Percentiles rank a stretch among this genome's conserved stretches.
Conservation (phyloP, 352 stramenopile species). For the Globisporangium cystogenes region DNA sequence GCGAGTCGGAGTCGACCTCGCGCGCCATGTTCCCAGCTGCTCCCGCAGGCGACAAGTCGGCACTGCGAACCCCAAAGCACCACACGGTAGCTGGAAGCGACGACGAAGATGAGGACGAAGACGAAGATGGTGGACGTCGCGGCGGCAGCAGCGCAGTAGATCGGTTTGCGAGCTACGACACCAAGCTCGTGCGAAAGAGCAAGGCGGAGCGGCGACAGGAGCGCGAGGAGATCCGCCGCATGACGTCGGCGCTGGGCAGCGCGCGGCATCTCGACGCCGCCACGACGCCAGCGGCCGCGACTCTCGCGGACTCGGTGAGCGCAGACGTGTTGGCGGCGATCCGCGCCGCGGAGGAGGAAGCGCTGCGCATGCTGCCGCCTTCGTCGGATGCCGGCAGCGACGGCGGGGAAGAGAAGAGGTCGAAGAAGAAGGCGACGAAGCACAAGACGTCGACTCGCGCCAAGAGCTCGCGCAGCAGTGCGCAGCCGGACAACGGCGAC, state of each 20-base stretch:
- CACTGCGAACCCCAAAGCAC: neutral
- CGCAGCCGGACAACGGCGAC: neutral
- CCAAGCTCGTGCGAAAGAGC: conserved; percentile 25
- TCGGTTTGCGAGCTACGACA: conserved; percentile 48
- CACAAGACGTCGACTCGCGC: neutral
- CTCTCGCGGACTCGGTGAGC: conserved; percentile 10
- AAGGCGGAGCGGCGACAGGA: conserved; percentile 27
- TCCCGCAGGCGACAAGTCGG: conserved; percentile 1
- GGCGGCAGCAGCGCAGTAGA: conserved; percentile 12
- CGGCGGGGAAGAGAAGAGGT: neutral
- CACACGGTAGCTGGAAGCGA: neutral
- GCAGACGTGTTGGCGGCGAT: conserved; percentile 66
- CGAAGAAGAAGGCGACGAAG: neutral
- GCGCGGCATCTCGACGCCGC: conserved; percentile 4
- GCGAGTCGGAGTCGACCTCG: conserved; percentile 26
- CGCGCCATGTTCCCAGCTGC: conserved; percentile 1
- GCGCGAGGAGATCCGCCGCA: conserved; percentile 35
- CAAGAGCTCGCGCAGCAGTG: neutral
- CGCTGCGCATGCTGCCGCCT: conserved; percentile 47
- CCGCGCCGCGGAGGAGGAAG: conserved; percentile 55
- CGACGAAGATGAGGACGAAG: conserved; percentile 19
- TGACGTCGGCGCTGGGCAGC: conserved; percentile 20
- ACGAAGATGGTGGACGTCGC: conserved; percentile 20
- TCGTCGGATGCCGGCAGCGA: neutral
- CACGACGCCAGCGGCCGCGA: neutral